Percentiles rank a stretch among this genome's conserved stretches.
These are phyloP conservation scores for Termitomyces sp. DNA, from an alignment of 768 basidiomycete species.

Conservation along the genomic window DNA sequence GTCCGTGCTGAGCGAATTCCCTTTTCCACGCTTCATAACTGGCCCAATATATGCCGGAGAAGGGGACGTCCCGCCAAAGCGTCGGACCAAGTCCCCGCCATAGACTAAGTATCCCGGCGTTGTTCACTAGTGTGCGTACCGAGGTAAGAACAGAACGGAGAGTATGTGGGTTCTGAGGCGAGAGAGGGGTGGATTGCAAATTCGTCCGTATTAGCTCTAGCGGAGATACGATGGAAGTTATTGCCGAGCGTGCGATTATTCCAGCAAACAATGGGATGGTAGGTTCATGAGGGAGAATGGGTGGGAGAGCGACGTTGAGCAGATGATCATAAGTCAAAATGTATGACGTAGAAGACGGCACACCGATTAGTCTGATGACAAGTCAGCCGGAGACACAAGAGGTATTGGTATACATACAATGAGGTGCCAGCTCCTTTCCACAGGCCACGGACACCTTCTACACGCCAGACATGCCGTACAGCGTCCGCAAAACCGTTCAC, in stretches of 20 bases:
- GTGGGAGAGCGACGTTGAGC: constrained; percentile 56
- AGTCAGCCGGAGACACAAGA: constrained; percentile 3
- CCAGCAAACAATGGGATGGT: constrained; percentile 79
- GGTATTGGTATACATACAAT: constrained; percentile 50
- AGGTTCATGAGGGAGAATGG: constrained; percentile 48
- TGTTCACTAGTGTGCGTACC: constrained; percentile 54
- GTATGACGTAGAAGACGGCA: constrained; percentile 89
- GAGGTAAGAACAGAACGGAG: constrained; percentile 70
- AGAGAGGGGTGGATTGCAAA: constrained; percentile 81
- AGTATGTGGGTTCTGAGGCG: constrained; percentile 69
- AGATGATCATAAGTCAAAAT: constrained; percentile 96
- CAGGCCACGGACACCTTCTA: constrained; percentile 79
- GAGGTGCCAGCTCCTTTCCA: constrained; percentile 97
- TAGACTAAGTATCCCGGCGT: constrained; percentile 64
- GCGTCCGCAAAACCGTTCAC: constrained; percentile 88
- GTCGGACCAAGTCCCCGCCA: constrained; percentile 93
- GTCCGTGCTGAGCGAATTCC: constrained; percentile 47
- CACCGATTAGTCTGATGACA: constrained; percentile 71
- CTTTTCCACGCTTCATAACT: constrained; percentile 86
- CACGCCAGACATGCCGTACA: constrained; percentile 71
- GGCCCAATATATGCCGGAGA: constrained; percentile 96
- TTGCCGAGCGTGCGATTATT: constrained; percentile 72
- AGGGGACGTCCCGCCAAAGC: constrained; percentile 96
- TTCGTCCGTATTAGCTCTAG: constrained; percentile 93
- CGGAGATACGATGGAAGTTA: constrained; percentile 80